These are phyloP conservation scores for Kurtzmaniella natalensis DNA, from an alignment of 1,139 yeast species.

Conservation along the genomic window DNA sequence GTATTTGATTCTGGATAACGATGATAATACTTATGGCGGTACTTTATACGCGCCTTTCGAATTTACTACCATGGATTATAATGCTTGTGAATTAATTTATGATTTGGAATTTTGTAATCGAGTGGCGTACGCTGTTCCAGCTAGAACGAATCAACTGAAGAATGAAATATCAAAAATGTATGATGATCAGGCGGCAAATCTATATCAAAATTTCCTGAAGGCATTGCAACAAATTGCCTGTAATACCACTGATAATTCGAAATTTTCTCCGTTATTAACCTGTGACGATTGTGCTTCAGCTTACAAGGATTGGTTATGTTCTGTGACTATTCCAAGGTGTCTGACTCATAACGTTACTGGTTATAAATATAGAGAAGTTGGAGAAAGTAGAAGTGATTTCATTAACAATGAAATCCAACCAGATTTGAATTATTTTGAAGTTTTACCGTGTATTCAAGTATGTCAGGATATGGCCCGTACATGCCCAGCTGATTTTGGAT, in stretches of 20 bases:
- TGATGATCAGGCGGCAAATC: conserved; percentile 55
- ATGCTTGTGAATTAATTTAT: conserved; percentile 70
- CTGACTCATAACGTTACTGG: conserved; percentile 45
- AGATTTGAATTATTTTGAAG: conserved; percentile 60
- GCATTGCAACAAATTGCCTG: conserved; percentile 79
- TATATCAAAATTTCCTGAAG: conserved; percentile 64
- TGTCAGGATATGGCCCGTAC: conserved; percentile 77
- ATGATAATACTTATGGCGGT: conserved; percentile 49
- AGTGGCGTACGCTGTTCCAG: conserved; percentile 88
- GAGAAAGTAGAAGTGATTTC: conserved; percentile 58
- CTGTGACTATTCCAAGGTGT: conserved; percentile 89
- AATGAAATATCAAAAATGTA: conserved; percentile 38
- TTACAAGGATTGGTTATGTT: conserved; percentile 86
- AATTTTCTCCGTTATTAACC: conserved; percentile 67
- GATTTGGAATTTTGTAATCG: conserved; percentile 71
- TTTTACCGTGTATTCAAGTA: conserved; percentile 79
- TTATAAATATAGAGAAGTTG: conserved; percentile 42
- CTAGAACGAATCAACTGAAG: conserved; percentile 27
- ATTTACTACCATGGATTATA: conserved; percentile 55
- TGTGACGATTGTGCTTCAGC: conserved; percentile 71
- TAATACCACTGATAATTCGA: conserved; percentile 62
- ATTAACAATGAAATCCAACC: conserved; percentile 60
- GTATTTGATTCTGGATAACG: conserved; percentile 50
- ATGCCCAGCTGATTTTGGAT: conserved; percentile 77
- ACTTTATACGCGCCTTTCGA: conserved; percentile 54